phyloP scores from a whole-genome alignment of 352 stramenopile genomes.

The Globisporangium echinulatum region DNA sequence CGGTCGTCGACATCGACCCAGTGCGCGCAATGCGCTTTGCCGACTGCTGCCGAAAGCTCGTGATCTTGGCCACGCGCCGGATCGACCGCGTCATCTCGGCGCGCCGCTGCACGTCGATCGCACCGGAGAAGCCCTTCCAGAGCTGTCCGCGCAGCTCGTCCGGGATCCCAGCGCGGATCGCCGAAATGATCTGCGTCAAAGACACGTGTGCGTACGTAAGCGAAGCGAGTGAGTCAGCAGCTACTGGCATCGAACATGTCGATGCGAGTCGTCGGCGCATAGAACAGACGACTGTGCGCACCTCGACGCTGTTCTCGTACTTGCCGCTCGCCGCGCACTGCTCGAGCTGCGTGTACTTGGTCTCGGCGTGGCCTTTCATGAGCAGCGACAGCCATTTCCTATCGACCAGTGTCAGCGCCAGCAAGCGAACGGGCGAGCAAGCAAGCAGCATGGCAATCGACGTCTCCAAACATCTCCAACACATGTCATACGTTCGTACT shows the following conservation, averaged over 20 bases:
- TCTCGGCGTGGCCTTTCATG: constrained; percentile 68
- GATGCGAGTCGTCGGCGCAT: neutral
- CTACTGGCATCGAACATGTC: too few species aligned
- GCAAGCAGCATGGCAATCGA: neutral
- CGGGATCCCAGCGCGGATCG: constrained; percentile 64
- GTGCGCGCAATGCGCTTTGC: neutral
- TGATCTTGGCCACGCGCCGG: constrained; percentile 41
- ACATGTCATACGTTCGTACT: constrained; percentile 16
- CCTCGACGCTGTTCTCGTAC: constrained; percentile 57
- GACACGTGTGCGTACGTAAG: neutral
- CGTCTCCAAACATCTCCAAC: neutral
- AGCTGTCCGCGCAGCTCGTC: constrained; percentile 69
- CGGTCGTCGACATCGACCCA: neutral
- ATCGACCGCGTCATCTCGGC: constrained; percentile 54
- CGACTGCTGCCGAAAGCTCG: constrained; percentile 20
- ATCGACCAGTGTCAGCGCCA: too few species aligned
- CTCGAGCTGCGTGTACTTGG: constrained; percentile 79
- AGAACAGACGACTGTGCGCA: constrained; percentile 6
- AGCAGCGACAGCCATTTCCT: constrained; percentile 68
- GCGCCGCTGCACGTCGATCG: constrained; percentile 45
- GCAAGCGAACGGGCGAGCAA: neutral
- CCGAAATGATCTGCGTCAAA: constrained; percentile 50
- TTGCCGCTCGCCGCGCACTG: constrained; percentile 60
- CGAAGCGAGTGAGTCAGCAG: too few species aligned
- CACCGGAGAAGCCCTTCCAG: constrained; percentile 74